phyloP scores from a whole-genome alignment of 345 rosid genomes.

The Erysimum cheiranthoides region DNA sequence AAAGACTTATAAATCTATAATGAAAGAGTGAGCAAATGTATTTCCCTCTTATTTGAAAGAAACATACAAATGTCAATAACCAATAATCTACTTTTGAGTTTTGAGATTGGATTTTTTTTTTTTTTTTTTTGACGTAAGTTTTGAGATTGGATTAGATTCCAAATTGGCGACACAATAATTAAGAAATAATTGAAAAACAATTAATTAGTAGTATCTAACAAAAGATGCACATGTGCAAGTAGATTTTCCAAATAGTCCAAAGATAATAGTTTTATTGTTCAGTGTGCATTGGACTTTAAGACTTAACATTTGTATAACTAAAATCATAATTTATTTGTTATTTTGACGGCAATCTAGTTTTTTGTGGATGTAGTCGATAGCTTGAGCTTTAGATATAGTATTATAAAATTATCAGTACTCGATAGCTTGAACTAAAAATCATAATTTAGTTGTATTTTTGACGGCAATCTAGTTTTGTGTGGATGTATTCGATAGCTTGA shows the following conservation, averaged over 20 bases:
- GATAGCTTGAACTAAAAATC: background rate
- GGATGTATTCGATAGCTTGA: constrained; percentile 18
- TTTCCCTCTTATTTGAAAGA: background rate
- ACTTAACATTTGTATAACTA: background rate
- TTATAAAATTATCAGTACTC: background rate
- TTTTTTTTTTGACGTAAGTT: too few species aligned
- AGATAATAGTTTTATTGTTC: constrained; percentile 5
- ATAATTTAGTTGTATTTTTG: background rate
- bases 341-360: background rate
- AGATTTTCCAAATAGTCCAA: background rate
- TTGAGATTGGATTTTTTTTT: background rate
- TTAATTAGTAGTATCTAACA: background rate
- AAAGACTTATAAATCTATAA: too few species aligned
- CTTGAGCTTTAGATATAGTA: constrained; percentile 20
- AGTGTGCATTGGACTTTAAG: background rate
- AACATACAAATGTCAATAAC: background rate
- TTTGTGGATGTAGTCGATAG: constrained; percentile 12
- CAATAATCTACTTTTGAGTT: too few species aligned
- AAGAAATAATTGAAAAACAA: background rate
- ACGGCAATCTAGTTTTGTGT: constrained; percentile 1
- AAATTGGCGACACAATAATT: constrained; percentile 15
- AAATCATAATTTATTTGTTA: background rate
- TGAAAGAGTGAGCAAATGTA: background rate
- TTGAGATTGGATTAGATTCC: background rate
- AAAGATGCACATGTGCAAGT: constrained; percentile 18